A percentile compares a stretch with the other conserved stretches of the same genome.
Evolutionary conservation across 495 filamentous ascomycete genomes (phyloP).

Genomic region (Apiosordaria backusii): DNA sequence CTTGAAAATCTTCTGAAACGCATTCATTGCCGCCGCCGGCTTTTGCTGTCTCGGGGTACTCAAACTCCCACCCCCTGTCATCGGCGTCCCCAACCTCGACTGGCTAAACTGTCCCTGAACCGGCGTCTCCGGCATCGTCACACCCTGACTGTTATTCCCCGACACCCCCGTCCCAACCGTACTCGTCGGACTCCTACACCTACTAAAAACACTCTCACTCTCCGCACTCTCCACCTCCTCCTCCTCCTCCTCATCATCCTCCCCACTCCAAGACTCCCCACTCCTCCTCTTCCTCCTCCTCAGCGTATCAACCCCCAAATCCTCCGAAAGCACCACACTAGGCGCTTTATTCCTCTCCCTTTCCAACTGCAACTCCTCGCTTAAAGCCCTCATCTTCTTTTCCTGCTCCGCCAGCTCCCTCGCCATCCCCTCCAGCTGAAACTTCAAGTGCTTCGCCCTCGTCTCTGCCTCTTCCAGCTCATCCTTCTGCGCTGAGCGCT

Average conservation of each 20-base stretch:
- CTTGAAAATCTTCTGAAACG: slow-evolving; percentile 52
- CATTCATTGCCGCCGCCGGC: slow-evolving; percentile 33
- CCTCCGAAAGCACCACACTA: slow-evolving; percentile 41
- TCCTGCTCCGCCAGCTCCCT: slow-evolving; percentile 64
- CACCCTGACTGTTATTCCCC: too few species aligned
- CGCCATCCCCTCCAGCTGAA: slow-evolving; percentile 75
- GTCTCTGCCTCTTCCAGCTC: slow-evolving; percentile 75
- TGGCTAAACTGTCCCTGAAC: background rate
- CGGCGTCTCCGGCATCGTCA: slow-evolving; percentile 11
- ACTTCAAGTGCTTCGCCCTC: slow-evolving; percentile 60
- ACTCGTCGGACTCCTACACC: slow-evolving; percentile 51
- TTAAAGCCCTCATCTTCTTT: slow-evolving; percentile 46
- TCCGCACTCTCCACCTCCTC: slow-evolving; percentile 55
- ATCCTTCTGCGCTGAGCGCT: slow-evolving; percentile 62
- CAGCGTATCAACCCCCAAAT: slow-evolving; percentile 51
- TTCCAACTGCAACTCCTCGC: slow-evolving; percentile 61
- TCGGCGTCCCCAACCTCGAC: slow-evolving; percentile 6
- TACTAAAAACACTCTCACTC: slow-evolving; percentile 62
- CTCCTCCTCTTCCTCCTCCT: slow-evolving; percentile 49
- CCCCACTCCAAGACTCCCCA: slow-evolving; percentile 37
- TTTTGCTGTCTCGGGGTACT: slow-evolving; percentile 20
- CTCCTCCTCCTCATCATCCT: slow-evolving; percentile 48
- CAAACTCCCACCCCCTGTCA: slow-evolving; percentile 2
- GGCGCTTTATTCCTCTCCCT: slow-evolving; percentile 22
- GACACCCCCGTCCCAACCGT: background rate